Evolutionary conservation across 345 rosid species (phyloP).

Genomic region (Gossypium longicalyx): DNA sequence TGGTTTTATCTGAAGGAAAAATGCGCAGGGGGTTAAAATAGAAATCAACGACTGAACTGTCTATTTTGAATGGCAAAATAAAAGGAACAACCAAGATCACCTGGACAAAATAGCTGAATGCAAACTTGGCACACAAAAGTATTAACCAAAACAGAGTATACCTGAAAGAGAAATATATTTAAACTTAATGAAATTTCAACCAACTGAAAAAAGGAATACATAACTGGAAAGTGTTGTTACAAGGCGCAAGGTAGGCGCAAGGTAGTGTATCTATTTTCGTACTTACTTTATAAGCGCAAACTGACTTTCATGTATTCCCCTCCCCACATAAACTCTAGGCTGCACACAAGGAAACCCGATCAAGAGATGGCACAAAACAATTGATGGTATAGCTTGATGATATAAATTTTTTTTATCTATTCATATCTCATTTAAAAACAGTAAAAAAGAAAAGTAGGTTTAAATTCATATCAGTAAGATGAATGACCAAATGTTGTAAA

Average conservation of each 20-base stretch:
- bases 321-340: slow-evolving; percentile 92
- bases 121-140: slow-evolving; percentile 64
- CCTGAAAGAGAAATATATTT: slow-evolving; percentile 41
- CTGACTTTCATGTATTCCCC: slow-evolving; percentile 99
- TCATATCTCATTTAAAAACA: background rate
- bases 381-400: slow-evolving; percentile 1
- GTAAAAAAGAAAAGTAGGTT: background rate
- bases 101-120: slow-evolving; percentile 81
- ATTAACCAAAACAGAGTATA: slow-evolving; percentile 87
- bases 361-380: slow-evolving; percentile 18
- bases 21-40: slow-evolving; percentile 16
- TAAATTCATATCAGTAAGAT: slow-evolving; percentile 6
- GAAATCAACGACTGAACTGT: background rate
- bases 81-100: slow-evolving; percentile 32
- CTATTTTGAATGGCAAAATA: background rate
- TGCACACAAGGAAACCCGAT: slow-evolving; percentile 35
- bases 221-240: background rate
- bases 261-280: slow-evolving; percentile 11
- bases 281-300: slow-evolving; percentile 86
- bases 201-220: slow-evolving; percentile 12
- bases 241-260: background rate
- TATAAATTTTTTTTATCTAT: background rate
- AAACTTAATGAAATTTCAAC: slow-evolving; percentile 8
- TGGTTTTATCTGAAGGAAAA: slow-evolving; percentile 57
- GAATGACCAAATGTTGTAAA: background rate